phyloP scores from a whole-genome alignment of 352 stramenopile species.

The Thalassiosira hispida region DNA sequence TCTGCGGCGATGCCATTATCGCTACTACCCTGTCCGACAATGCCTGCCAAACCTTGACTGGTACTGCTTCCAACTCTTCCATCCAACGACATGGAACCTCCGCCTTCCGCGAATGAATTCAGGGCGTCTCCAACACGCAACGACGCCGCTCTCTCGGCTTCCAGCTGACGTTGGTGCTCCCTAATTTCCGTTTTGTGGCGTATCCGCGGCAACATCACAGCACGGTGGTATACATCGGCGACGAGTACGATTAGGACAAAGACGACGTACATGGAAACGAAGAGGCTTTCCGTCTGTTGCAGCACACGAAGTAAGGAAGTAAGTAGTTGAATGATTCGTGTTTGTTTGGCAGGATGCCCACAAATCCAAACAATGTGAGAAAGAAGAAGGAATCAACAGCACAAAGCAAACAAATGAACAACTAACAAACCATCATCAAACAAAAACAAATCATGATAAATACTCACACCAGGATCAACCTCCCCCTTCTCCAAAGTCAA shows the following conservation, averaged over 20 bases:
- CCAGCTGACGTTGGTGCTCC: conserved; percentile 53
- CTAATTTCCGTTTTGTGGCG: conserved; percentile 31
- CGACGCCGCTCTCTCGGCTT: conserved; percentile 30
- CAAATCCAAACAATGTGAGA: conserved; percentile 7
- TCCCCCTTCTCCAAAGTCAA: conserved; percentile 47
- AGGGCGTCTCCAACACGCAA: conserved; percentile 29
- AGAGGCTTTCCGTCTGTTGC: conserved; percentile 49
- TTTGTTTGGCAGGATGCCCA: not conserved
- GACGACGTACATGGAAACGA: conserved; percentile 79
- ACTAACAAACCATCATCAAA: not conserved
- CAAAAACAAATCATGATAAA: not conserved
- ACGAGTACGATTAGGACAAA: conserved; percentile 85
- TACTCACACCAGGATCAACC: conserved; percentile 47
- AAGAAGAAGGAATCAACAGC: conserved; percentile 2
- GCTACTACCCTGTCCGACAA: not conserved
- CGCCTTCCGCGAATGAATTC: conserved; percentile 28
- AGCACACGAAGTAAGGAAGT: not conserved
- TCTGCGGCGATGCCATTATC: not conserved
- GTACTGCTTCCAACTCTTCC: not conserved
- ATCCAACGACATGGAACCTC: not conserved
- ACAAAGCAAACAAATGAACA: not conserved
- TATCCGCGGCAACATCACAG: conserved; percentile 72
- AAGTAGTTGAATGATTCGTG: not conserved
- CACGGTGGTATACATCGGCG: conserved; percentile 83
- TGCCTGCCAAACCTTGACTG: not conserved